Conservation (phyloP, 2,329 filamentous ascomycete genomes). For the Arthrobotrys pseudoclavata region DNA sequence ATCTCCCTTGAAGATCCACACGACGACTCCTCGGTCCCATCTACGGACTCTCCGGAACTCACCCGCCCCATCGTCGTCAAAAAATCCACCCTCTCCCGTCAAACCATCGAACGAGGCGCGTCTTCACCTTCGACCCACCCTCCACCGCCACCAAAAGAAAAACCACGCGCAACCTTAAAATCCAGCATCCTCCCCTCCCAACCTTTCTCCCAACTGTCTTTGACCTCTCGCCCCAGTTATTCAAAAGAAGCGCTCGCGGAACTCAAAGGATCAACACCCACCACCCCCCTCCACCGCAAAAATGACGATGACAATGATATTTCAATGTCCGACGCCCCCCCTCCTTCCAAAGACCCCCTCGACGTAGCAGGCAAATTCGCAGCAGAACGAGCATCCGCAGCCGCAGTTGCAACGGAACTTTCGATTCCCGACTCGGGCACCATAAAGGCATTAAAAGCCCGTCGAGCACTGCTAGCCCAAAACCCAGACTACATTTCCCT, state of each 20-base stretch:
- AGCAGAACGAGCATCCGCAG: constrained; percentile 27
- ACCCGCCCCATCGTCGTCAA: constrained; percentile 49
- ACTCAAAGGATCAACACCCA: constrained; percentile 51
- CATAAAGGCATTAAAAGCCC: constrained; percentile 53
- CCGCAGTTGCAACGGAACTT: constrained; percentile 9
- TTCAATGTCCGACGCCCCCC: constrained; percentile 43
- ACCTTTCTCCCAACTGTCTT: constrained; percentile 53
- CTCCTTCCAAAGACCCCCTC: constrained; percentile 21
- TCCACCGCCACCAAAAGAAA: constrained; percentile 32
- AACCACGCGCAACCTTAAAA: constrained; percentile 46
- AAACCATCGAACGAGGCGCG: constrained; percentile 46
- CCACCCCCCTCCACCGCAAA: constrained; percentile 44
- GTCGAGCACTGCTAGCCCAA: constrained; percentile 46
- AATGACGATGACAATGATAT: constrained; percentile 30
- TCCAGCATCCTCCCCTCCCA: constrained; percentile 39
- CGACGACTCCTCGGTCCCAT: constrained; percentile 18
- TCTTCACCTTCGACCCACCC: constrained; percentile 7
- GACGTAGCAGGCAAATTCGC: constrained; percentile 48
- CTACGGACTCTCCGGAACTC: constrained; percentile 25
- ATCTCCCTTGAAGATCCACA: constrained; percentile 49
- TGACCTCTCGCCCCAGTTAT: constrained; percentile 46
- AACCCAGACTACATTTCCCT: constrained; percentile 59
- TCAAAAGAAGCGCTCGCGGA: constrained; percentile 57
- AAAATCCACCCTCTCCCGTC: constrained; percentile 47
- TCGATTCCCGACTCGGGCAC: constrained; percentile 52